phyloP scores from a whole-genome alignment of 2,329 filamentous ascomycete species.

The Chaetothyriales sp. region DNA sequence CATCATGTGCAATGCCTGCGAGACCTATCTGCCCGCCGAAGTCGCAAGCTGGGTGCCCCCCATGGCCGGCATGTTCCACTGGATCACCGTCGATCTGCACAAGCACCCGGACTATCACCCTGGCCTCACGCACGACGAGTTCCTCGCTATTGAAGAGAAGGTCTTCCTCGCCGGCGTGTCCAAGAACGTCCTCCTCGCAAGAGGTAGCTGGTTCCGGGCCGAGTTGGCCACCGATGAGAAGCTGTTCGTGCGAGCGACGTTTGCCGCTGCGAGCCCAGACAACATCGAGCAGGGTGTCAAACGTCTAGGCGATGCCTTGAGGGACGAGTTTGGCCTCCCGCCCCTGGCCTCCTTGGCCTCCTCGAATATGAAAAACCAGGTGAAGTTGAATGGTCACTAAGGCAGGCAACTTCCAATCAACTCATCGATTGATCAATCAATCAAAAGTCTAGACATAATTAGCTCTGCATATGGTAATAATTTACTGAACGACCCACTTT shows the following conservation, averaged over 20 bases:
- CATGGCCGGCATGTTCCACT: slow-evolving; percentile 78
- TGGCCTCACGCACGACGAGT: slow-evolving; percentile 24
- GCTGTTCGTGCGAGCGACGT: slow-evolving; percentile 83
- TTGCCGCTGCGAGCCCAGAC: slow-evolving; percentile 61
- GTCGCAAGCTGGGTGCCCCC: slow-evolving; percentile 70
- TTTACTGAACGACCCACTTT: no score
- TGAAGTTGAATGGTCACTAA: no score
- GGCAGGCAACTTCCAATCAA: no score
- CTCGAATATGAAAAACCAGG: no score
- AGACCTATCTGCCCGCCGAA: slow-evolving; percentile 58
- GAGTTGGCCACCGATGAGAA: slow-evolving; percentile 47
- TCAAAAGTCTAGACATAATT: no score
- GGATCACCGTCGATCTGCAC: slow-evolving; percentile 35
- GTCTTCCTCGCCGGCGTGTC: slow-evolving; percentile 69
- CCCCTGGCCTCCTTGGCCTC: slow-evolving; percentile 4
- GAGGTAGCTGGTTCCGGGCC: slow-evolving; percentile 84
- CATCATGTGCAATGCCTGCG: slow-evolving; percentile 64
- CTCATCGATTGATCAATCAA: no score
- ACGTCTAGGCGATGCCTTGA: slow-evolving; percentile 62
- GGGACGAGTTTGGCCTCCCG: slow-evolving; percentile 24
- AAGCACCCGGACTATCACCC: slow-evolving; percentile 26
- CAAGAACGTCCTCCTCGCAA: slow-evolving; percentile 64
- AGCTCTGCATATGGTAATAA: no score
- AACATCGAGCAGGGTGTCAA: slow-evolving; percentile 59
- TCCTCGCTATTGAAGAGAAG: slow-evolving; percentile 57